Percentiles rank a stretch among this genome's conserved stretches.
Conservation (phyloP, 1,284 basidiomycete species). For the Rhodotorula sp. region DNA sequence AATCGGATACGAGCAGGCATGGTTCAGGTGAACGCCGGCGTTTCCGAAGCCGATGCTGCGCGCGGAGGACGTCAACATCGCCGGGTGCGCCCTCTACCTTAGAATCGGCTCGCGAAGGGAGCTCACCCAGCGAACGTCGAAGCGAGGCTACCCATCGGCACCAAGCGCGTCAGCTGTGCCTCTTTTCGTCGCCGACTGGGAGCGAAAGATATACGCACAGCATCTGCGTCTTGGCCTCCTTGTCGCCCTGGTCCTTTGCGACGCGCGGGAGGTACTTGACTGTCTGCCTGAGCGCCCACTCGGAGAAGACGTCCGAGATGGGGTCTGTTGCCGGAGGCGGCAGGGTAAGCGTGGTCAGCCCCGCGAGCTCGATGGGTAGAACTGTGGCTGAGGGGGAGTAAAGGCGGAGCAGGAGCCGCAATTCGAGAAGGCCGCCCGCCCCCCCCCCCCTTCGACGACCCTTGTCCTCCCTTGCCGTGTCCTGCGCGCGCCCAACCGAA, state of each 20-base stretch:
- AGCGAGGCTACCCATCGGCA: background rate
- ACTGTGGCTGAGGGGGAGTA: too few species aligned
- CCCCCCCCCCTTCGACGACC: background rate
- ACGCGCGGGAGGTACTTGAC: slow-evolving; percentile 87
- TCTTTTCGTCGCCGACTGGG: background rate
- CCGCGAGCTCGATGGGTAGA: too few species aligned
- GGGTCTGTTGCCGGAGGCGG: slow-evolving; percentile 43
- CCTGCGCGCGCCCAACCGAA: background rate
- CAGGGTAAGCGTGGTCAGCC: slow-evolving; percentile 46
- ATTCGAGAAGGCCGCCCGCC: too few species aligned
- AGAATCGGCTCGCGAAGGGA: too few species aligned
- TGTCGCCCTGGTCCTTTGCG: slow-evolving; percentile 70
- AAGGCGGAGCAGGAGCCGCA: too few species aligned
- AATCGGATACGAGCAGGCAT: slow-evolving; percentile 53
- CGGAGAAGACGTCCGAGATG: slow-evolving; percentile 80
- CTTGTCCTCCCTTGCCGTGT: background rate
- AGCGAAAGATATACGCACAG: slow-evolving; percentile 50
- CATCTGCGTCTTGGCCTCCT: slow-evolving; percentile 86
- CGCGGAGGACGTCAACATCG: too few species aligned
- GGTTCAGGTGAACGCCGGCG: slow-evolving; percentile 14
- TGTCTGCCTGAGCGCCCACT: slow-evolving; percentile 89
- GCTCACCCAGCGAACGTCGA: slow-evolving; percentile 8
- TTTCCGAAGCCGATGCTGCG: slow-evolving; percentile 11
- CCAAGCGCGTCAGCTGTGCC: background rate
- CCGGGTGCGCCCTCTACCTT: too few species aligned